Percentiles rank a stretch among this genome's conserved stretches.
These are phyloP conservation scores for Neurospora sp. DNA, from an alignment of 495 filamentous ascomycete genomes.

Conservation along the genomic window DNA sequence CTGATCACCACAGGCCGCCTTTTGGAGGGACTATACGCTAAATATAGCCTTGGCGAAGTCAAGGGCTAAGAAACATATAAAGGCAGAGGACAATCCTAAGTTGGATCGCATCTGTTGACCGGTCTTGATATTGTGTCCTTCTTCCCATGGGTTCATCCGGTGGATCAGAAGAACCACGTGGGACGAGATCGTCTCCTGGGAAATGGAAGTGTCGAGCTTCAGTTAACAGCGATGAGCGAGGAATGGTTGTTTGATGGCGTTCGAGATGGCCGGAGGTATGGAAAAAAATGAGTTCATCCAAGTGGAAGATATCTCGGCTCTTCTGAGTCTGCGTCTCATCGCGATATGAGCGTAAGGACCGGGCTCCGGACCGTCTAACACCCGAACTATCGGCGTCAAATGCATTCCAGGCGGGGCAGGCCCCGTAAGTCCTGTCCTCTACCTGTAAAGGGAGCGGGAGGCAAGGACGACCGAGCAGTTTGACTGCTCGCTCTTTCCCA, in stretches of 20 bases:
- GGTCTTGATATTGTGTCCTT: neutral
- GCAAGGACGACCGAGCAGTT: neutral
- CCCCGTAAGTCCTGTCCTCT: too few relatives aligned
- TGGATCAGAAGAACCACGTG: neutral
- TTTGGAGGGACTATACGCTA: neutral
- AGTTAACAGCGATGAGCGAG: neutral
- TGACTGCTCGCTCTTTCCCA: neutral
- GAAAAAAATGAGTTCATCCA: neutral
- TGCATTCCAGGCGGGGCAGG: neutral
- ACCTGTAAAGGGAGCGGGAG: too few relatives aligned
- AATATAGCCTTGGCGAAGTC: neutral
- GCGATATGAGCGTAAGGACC: neutral
- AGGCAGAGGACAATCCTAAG: neutral
- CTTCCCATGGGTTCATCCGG: neutral
- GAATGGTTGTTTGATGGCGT: neutral
- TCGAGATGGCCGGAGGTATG: neutral
- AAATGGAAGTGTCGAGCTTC: neutral
- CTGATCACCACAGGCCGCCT: neutral
- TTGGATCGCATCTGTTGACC: neutral
- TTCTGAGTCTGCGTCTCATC: neutral
- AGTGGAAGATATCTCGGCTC: neutral
- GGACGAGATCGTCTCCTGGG: neutral
- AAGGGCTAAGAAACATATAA: neutral
- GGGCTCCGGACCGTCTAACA: neutral
- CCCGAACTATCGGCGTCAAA: neutral